These are phyloP conservation scores for Amylocarpus encephaloides DNA, from an alignment of 2,329 filamentous ascomycete species.

Conservation along the genomic window DNA sequence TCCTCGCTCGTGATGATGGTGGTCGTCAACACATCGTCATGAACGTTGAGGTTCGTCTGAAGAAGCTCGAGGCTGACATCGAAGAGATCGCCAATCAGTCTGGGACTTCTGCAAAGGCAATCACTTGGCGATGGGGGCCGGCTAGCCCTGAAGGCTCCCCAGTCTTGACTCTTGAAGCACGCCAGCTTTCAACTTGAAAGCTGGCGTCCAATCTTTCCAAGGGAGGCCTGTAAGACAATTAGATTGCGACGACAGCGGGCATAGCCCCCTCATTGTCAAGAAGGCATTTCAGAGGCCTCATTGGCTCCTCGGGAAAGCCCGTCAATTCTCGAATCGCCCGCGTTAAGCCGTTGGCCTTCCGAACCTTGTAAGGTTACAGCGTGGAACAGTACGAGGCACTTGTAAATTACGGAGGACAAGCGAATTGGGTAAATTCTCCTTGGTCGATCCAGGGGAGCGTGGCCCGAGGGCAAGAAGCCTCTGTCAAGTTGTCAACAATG, in stretches of 20 bases:
- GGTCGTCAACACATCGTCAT: too few relatives aligned
- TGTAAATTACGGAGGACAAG: not conserved
- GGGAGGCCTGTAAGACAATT: too few relatives aligned
- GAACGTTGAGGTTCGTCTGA: too few relatives aligned
- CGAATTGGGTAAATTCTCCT: too few relatives aligned
- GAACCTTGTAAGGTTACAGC: not conserved
- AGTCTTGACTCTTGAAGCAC: too few relatives aligned
- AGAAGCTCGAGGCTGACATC: not conserved
- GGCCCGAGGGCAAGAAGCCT: too few relatives aligned
- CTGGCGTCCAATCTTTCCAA: too few relatives aligned
- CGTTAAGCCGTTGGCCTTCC: not conserved
- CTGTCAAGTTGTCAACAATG: too few relatives aligned
- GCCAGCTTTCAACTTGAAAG: too few relatives aligned
- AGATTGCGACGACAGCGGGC: not conserved
- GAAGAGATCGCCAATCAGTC: not conserved
- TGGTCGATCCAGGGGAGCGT: too few relatives aligned
- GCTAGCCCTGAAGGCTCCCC: not conserved
- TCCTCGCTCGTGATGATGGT: not conserved
- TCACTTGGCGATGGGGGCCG: not conserved
- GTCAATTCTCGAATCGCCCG: too few relatives aligned
- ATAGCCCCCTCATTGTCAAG: not conserved
- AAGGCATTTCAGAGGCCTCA: not conserved
- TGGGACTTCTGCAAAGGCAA: not conserved
- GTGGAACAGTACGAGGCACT: not conserved
- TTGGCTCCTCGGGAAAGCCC: not conserved